Percentiles rank a stretch among this genome's conserved stretches.
Conservation (phyloP, 192 early-diverging fungal species). For the Podila horticola region DNA sequence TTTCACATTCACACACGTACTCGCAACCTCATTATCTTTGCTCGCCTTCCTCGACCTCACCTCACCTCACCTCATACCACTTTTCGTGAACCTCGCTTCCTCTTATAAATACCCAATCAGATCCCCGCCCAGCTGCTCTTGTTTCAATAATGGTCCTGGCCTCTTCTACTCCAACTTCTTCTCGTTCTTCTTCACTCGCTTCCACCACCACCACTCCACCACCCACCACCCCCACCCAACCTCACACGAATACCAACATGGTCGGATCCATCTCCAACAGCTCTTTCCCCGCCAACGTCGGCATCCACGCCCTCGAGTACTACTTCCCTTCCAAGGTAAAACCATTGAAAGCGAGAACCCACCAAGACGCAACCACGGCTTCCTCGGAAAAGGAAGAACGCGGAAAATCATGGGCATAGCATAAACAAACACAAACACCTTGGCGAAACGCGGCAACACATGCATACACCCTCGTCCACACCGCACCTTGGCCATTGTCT, state of each 20-base stretch:
- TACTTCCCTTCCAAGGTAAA: constrained; percentile 66
- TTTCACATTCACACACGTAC: no score
- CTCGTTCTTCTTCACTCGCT: constrained; percentile 4
- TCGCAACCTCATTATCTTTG: not conserved
- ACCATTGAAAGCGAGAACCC: not conserved
- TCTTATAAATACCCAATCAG: not conserved
- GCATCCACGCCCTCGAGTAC: constrained; percentile 72
- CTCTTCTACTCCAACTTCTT: constrained; percentile 8
- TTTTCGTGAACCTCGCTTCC: not conserved
- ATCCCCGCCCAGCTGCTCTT: not conserved
- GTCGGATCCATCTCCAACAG: constrained; percentile 39
- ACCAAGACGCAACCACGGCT: no score
- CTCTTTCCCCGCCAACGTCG: constrained; percentile 68
- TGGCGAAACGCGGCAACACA: no score
- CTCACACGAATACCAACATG: constrained; percentile 13
- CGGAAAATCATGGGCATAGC: no score
- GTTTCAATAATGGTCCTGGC: not conserved
- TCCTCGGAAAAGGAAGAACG: no score
- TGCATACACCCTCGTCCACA: no score
- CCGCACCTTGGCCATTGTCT: no score
- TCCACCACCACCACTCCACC: not conserved
- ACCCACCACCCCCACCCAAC: not conserved
- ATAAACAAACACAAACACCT: no score
- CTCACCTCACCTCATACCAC: constrained; percentile 12
- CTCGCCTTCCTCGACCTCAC: not conserved